phyloP scores from a whole-genome alignment of 2,329 filamentous ascomycete genomes.

The Ascochyta koolunga region DNA sequence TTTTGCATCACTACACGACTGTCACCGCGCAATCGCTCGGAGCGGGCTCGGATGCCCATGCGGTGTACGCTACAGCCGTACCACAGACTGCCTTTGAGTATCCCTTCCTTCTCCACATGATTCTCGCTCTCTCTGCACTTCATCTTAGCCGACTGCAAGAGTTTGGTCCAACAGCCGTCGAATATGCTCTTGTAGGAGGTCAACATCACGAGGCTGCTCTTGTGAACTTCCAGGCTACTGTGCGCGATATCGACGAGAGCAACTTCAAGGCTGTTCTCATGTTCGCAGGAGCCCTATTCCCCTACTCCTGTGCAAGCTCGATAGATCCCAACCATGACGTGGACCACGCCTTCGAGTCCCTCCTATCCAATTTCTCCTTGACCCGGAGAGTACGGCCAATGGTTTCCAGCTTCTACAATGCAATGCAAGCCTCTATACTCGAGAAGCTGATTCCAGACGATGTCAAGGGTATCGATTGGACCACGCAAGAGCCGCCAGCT shows the following conservation, averaged over 20 bases:
- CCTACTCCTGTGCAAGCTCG: slow-evolving; percentile 30
- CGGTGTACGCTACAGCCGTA: slow-evolving; percentile 29
- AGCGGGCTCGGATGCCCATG: slow-evolving; percentile 22
- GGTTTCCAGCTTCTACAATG: slow-evolving; percentile 25
- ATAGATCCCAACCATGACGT: slow-evolving; percentile 16
- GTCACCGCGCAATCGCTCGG: slow-evolving; percentile 35
- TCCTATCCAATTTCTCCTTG: slow-evolving; percentile 32
- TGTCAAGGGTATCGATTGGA: slow-evolving; percentile 25
- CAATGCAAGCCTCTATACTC: slow-evolving; percentile 17
- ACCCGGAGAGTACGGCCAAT: slow-evolving; percentile 35
- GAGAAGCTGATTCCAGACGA: slow-evolving; percentile 29
- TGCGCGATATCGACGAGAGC: slow-evolving; percentile 44
- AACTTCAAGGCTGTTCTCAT: slow-evolving; percentile 49
- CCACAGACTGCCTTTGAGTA: slow-evolving; percentile 48
- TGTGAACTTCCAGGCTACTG: slow-evolving; percentile 23
- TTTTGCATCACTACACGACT: slow-evolving; percentile 42
- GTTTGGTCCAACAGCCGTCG: slow-evolving; percentile 1
- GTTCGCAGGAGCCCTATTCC: slow-evolving; percentile 26
- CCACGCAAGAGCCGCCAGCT: slow-evolving; percentile 18
- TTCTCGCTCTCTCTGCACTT: slow-evolving; percentile 53
- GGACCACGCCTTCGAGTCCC: slow-evolving; percentile 25
- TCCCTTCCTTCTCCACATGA: slow-evolving; percentile 52
- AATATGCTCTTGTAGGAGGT: slow-evolving; percentile 28
- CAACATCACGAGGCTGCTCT: slow-evolving; percentile 31
- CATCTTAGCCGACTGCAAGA: slow-evolving; percentile 49